Evolutionary conservation across 2,329 filamentous ascomycete species (phyloP).

Genomic region (Venturia aucupariae): DNA sequence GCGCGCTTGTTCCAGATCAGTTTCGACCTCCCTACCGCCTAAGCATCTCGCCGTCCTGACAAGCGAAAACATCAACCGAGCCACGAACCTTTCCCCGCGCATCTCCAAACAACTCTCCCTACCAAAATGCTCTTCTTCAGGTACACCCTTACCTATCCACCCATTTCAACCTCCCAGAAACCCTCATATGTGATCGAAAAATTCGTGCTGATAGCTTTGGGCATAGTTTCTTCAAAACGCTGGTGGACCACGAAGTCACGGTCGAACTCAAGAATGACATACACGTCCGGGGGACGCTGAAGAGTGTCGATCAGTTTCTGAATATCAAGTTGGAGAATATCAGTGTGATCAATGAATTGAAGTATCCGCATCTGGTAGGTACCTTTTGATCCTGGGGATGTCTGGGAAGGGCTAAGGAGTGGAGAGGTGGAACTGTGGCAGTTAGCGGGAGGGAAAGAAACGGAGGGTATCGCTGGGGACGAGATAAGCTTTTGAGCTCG

Average conservation of each 20-base stretch:
- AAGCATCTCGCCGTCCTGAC: not conserved
- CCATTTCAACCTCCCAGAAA: not conserved
- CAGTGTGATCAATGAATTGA: slow-evolving; percentile 80
- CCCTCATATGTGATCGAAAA: not conserved
- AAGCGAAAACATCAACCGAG: not conserved
- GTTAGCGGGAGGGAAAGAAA: not conserved
- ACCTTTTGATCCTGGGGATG: not conserved
- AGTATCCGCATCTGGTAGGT: slow-evolving; percentile 82
- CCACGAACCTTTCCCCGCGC: not conserved
- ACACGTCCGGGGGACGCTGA: slow-evolving; percentile 87
- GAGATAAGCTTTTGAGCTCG: not conserved
- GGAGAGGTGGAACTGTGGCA: not conserved
- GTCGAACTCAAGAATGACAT: slow-evolving; percentile 99
- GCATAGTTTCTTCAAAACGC: slow-evolving; percentile 54
- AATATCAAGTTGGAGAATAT: slow-evolving; percentile 68
- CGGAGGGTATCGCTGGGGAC: not conserved
- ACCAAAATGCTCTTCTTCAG: slow-evolving; percentile 15
- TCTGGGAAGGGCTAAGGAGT: not conserved
- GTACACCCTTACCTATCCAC: not conserved
- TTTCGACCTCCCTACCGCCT: not conserved
- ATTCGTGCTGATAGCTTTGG: not conserved
- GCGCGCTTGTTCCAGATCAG: not conserved
- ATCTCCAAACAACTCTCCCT: not conserved
- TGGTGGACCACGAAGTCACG: slow-evolving; percentile 93
- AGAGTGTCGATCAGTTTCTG: slow-evolving; percentile 36